Base-by-base conservation (phyloP, 257 asterid species). In the Ilex asprella region DNA sequence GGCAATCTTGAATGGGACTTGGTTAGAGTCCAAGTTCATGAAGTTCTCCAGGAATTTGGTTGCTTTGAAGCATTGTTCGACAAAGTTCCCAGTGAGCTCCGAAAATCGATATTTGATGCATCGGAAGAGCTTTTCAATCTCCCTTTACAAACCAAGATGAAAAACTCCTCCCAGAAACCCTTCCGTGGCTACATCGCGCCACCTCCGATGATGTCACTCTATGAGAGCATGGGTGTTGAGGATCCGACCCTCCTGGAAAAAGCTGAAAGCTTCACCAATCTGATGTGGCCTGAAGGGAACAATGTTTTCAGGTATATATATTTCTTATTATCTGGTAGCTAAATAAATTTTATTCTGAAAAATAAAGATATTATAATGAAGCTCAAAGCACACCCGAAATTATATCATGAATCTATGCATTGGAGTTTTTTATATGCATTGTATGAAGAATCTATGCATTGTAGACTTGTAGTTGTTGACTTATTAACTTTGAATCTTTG, bases 181-280 rank as follows among this genome's bases (percentile, higher is more conserved):
- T 80, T 70, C 68, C 87, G 76, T 60, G 93, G 89, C 27, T 86
- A 86, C 31, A 75, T 84, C 15, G 93, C 93, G 29, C 89, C 80
- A 16, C 61, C 71, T 56, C 60, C 85, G 0, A 16, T 50, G 16
- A 79, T 79, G 30, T 88, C 88, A 3, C 80, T 86, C 29, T 86
- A 77, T 56, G 91, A 86, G 41, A 83, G 95, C 73, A 50, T 86
- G 79, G 95, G 91, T 1, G 73, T 86, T 47, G 74, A 60, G 6
- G 81, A 81, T 49, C 81, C 75, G 1, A 69, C 71, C 2, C 55
- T 70, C 6, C 63, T 56, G 2, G 77, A 60, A 12, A 67, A 67
- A 30, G 62, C 76, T 35, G 68, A 75, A 51, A 39, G 46, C 54
- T 79, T 86, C 70, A 39, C 85, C 30, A 56, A 50, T 11, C 63